Evolutionary conservation across 163 green algal species (phyloP), one percentile per base, ranked within the genome.

Genomic region (Chloromonas sp.): DNA sequence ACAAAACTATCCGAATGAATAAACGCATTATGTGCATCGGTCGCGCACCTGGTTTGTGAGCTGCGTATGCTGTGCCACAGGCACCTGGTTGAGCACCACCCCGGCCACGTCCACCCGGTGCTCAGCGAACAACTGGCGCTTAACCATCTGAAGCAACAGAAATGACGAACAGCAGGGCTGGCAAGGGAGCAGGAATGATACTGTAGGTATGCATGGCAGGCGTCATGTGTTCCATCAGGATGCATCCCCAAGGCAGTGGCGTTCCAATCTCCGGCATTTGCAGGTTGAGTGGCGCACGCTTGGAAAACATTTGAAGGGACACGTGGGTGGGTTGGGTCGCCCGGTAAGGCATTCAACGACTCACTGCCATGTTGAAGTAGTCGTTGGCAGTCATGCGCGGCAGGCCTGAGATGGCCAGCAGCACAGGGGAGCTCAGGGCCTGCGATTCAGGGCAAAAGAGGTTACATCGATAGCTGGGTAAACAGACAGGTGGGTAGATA

Each of bases 41-140:
- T 2, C 58, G n/a, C 1, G 61, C 58, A 66, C 2, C 61, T 60
- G 3, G 61, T 14, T 60, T 61, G 58, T 14, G 15, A 78, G 14
- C 60, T 76, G 57, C 1, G 62, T 2, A 1, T 13, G 58, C 59
- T 62, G 58, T 61, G 0, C 3, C 0, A 58, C 2, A 14, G 66
- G 77, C 70, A 95, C 85, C 85, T 92, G 91, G 88, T 96, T 95
- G 1, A 96, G 60, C 13, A 93, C 71, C 14, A 94, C 79, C 1
- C 92, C 94, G 59, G 93, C 70, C 5, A 95, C 77, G 11, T 91
- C 86, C 60, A 93, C 88, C 82, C 88, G 84, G 78, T 85, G 71
- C 70, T 86, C 83, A 13, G 58, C 61, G 82, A 88, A 82, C 60
- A 85, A 60, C 87, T 87, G 83, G 14, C 84, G 84, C 80, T 84